Evolutionary conservation across 208 protist species (phyloP).

Genomic region (Leishmania gerbilli): DNA sequence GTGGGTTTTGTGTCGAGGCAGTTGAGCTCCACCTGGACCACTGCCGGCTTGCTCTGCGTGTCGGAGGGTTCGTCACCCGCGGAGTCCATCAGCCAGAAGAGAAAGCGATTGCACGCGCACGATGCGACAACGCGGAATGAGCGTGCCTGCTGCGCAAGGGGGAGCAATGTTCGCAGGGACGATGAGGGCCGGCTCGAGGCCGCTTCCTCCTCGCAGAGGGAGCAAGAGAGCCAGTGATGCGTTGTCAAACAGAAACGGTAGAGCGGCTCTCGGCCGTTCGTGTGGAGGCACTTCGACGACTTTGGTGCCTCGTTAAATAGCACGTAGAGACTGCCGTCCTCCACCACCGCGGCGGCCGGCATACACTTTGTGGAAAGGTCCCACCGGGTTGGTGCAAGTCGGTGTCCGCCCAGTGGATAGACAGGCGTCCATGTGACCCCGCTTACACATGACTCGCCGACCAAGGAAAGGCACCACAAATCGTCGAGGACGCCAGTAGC

Average conservation of each 20-base stretch:
- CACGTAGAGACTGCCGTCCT: constrained; percentile 8
- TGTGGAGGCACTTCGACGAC: neutral
- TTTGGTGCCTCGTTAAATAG: neutral
- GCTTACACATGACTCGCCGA: neutral
- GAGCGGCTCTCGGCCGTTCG: neutral
- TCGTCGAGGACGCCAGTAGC: constrained; percentile 3
- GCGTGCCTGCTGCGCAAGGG: neutral
- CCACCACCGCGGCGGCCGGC: constrained; percentile 9
- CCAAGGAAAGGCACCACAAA: constrained; percentile 15
- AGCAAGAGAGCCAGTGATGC: constrained; percentile 1
- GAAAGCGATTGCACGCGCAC: constrained; percentile 13
- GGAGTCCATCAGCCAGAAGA: constrained; percentile 13
- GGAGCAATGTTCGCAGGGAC: neutral
- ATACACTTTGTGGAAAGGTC: neutral
- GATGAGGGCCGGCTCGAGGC: neutral
- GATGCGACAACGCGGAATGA: constrained; percentile 2
- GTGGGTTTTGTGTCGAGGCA: neutral
- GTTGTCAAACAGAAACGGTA: constrained; percentile 18
- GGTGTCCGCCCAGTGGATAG: constrained; percentile 7
- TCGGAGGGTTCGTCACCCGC: neutral
- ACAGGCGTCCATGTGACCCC: constrained; percentile 4
- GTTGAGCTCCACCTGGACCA: constrained; percentile 13
- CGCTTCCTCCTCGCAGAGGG: neutral
- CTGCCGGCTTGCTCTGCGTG: constrained; percentile 1
- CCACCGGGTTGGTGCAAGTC: neutral